Conservation (phyloP, 768 basidiomycete genomes). For the Tubosaeta sp. region DNA sequence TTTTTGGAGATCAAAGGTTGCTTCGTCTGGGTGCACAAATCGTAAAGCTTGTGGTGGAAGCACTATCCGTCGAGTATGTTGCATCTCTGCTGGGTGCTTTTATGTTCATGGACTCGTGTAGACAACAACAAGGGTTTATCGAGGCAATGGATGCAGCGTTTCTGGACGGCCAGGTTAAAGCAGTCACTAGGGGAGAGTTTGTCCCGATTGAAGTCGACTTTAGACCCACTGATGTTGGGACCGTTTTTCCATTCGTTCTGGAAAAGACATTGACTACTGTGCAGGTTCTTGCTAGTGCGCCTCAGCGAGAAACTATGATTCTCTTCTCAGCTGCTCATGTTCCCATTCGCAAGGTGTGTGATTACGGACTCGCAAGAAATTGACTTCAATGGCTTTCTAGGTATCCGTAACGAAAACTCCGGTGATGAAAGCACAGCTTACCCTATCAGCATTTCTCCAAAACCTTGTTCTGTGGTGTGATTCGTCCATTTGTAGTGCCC, state of each 20-base stretch:
- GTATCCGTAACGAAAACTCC: conserved; percentile 26
- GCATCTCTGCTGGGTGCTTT: neutral
- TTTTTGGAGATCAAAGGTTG: conserved; percentile 35
- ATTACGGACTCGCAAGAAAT: neutral
- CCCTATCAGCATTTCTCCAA: conserved; percentile 49
- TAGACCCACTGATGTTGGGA: conserved; percentile 49
- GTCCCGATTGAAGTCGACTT: conserved; percentile 35
- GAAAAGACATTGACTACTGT: neutral
- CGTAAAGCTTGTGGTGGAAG: conserved; percentile 62
- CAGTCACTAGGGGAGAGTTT: conserved; percentile 53
- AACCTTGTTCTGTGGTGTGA: conserved; percentile 60
- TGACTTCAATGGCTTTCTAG: conserved; percentile 30
- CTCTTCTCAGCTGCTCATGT: conserved; percentile 66
- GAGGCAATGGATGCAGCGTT: conserved; percentile 37
- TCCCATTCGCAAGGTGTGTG: conserved; percentile 56
- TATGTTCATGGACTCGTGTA: conserved; percentile 2
- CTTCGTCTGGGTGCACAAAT: conserved; percentile 53
- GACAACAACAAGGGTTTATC: conserved; percentile 63
- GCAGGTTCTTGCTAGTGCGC: conserved; percentile 16
- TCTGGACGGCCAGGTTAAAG: conserved; percentile 40
- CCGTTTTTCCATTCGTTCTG: neutral
- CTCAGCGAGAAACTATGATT: conserved; percentile 60
- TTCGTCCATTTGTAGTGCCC: conserved; percentile 37
- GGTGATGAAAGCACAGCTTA: conserved; percentile 39
- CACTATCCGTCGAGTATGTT: conserved; percentile 62